Base-by-base conservation (phyloP, 2,329 filamentous ascomycete genomes). In the Cyanodermella asteris region DNA sequence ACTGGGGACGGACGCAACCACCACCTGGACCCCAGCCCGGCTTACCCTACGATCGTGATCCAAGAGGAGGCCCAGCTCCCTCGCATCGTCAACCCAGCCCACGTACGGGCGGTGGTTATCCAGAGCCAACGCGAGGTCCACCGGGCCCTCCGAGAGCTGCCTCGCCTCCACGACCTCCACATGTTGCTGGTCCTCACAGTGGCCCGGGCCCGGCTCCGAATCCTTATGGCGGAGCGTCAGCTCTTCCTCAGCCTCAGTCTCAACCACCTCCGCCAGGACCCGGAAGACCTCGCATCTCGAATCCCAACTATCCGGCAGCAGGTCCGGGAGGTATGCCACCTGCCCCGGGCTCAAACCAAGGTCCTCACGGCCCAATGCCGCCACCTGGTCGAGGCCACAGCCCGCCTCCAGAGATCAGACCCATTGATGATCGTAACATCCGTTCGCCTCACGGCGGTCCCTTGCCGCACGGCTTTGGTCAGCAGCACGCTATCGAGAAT, bases 1-100 rank as follows among this genome's bases (percentile, higher is more conserved):
- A 50, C 45, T 22, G 49, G 47, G 16, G 48, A 46, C 56, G 58
- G 13, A 58, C 56, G 26, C 53, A 53, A 31, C 57, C 43, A 27
- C 44, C 73, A 38, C 63, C 63, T 23, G 61, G 73, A 21, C 72
- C 74, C 22, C 74, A 80, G 44, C 72, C 73, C 19, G 59, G 72
- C 14, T 84, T 87, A 38, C 76, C 75, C 1, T 90, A 80, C 43
- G 82, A 91, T 32, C 69, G 72, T 39, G 70, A 70, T 31, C 77
- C 90, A 38, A 59, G 59, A 22, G 65, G 72, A 43, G 66, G 77
- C 23, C 71, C 68, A 25, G 62, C 69, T 31, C 64, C 70, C 24
- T 62, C 70, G 31, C 65, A 64, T 24, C 65, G 77, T 23, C 77
- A 76, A 40, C 68, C 68, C 17, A 90, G 76, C 43, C 78, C 78